These are phyloP conservation scores for Venturia carpophila DNA, from an alignment of 2,329 filamentous ascomycete genomes.

Conservation along the genomic window DNA sequence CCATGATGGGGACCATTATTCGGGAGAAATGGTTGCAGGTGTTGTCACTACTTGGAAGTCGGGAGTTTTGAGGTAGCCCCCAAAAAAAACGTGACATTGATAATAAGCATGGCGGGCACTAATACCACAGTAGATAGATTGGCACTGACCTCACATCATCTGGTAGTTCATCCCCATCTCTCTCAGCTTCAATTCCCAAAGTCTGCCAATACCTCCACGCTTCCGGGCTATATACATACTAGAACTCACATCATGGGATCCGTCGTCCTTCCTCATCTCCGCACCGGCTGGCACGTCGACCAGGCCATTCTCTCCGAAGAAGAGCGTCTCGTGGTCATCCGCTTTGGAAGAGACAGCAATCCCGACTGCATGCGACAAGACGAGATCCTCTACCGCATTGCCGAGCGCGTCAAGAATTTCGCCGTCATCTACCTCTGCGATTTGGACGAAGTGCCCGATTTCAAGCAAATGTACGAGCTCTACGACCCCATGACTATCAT, in stretches of 20 bases:
- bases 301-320: constrained; percentile 79
- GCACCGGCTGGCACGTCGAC: constrained; percentile 95
- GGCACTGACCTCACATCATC: too few species aligned
- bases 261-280: constrained; percentile 83
- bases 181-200: neutral
- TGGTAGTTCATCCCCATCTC: too few species aligned
- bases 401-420: constrained; percentile 89
- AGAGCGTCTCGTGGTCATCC: constrained; percentile 85
- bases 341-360: constrained; percentile 83
- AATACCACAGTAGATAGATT: too few species aligned
- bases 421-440: constrained; percentile 85
- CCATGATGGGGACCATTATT: neutral
- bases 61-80: too few species aligned
- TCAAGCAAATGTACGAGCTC: constrained; percentile 84
- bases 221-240: neutral
- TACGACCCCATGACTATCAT: constrained; percentile 23
- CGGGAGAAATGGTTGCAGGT: too few species aligned
- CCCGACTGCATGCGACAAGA: constrained; percentile 77
- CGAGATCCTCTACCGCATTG: constrained; percentile 90
- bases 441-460: constrained; percentile 65
- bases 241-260: constrained; percentile 54
- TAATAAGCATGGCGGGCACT: too few species aligned
- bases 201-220: neutral
- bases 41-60: too few species aligned
- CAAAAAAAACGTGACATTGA: too few species aligned